Base-by-base conservation (phyloP, 2,329 filamentous ascomycete genomes). In the Myriosclerotinia curreyana region DNA sequence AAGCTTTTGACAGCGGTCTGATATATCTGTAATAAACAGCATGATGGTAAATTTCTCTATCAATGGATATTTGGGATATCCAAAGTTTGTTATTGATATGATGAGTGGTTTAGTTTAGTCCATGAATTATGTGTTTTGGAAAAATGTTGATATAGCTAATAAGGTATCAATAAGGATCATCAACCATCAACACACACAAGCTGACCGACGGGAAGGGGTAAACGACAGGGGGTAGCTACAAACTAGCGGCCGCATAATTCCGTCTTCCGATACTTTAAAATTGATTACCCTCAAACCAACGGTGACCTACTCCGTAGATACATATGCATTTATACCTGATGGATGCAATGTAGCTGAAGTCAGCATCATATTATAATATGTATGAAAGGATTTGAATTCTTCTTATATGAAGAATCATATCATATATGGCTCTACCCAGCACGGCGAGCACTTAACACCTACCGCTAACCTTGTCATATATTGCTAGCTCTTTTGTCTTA, bases 1-100 rank as follows among this genome's bases (percentile, higher is more conserved):
- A 67, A 86, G 79, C 71, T 81, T 76, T 67, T 79, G 76, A 72
- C 83, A 86, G 64, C 80, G 76, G 40, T 62, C 65, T 36, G 64
- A 51, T n/a, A 52, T 38, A 28, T 65, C 58, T 36, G 40, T 31
- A n/a, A 64, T 53, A 36, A 40, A 46, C n/a, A 53, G 25, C 55
- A 63, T 63, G n/a, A 34, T 74, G n/a, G 9, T 36, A 7, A 25
- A 60, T n/a, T 0, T 22, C 4, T 28, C 31, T 40, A 28, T 17
- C 5, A 14, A 51, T 60, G 46, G 11, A 38, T 31, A 7, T 15
- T 38, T 31, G 5, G 5, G 22, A 25, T 20, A n/a, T 42, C 36
- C 25, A 44, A 60, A 50, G 44, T 34, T 51, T 49, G 34, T 42
- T 50, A 9, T 48, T 31, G 4, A 12, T 48, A 9, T 59, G n/a